Evolutionary conservation across 2,329 filamentous ascomycete species (phyloP), one percentile per base, ranked within the genome.

Genomic region (Aspergillus arachidicola): DNA sequence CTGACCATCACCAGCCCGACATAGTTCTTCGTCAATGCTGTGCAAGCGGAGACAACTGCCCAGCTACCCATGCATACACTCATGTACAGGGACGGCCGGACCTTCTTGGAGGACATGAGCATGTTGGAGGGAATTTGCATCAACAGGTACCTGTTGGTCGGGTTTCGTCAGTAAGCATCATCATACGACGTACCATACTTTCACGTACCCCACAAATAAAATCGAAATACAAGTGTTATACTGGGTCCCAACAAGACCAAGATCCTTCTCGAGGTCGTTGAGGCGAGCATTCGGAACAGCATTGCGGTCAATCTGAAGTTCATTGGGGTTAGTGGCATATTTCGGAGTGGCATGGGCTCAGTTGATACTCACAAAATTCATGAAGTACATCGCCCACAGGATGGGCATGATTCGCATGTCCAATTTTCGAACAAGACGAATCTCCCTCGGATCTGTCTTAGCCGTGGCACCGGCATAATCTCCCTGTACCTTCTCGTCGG

Each of bases 31-130:
- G 81, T 83, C 26, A 79, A 76, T 19, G 85, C 86, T 0, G 82
- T 85, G 6, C 85, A 75, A 0, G 84, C 87, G 3, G 85, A 87
- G 55, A 89, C 80, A 23, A 86, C 71, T 26, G 86, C 86, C 86
- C 86, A 89, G 14, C 86, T 66, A 46, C 85, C 67, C 84, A 87
- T 88, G 46, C 82, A 81, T 14, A 69, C 70, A 0, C 82, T 82
- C n/a, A 85, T 80, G 64, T 85, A 85, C 6, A 84, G 69, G 2
- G 78, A 81, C 9, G 83, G 83, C 7, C 77, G 78, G 38, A 83
- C 78, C 64, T 83, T 50, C 46, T 30, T 50, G 12, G 46, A 82
- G 59, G 80, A 87, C 23, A 83, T 68, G 58, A 81, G 79, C 36
- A 83, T 69, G 64, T 83, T 83, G 11, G 79, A 82, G 5, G 81